Evolutionary conservation across 768 basidiomycete genomes (phyloP).

Genomic region (Strobilomyces confusus): DNA sequence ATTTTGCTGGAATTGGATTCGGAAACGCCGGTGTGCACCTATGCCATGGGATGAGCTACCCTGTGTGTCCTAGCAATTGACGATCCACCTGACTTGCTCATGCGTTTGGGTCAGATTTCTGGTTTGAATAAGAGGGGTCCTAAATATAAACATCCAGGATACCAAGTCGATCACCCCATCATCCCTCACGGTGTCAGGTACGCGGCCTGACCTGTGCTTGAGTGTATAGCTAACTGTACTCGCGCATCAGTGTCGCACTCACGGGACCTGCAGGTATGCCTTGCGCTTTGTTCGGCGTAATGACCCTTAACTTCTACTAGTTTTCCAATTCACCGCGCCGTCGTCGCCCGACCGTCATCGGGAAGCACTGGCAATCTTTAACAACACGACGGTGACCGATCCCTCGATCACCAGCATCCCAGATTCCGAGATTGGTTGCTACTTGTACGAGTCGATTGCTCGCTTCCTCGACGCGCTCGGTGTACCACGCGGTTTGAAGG

Average conservation of each 20-base stretch:
- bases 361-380: slow-evolving; percentile 83
- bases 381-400: slow-evolving; percentile 56
- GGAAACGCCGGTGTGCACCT: slow-evolving; percentile 92
- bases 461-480: slow-evolving; percentile 82
- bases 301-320: slow-evolving; percentile 32
- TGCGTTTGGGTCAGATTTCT: slow-evolving; percentile 57
- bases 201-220: not conserved
- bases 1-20: slow-evolving; percentile 96
- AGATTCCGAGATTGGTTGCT: slow-evolving; percentile 71
- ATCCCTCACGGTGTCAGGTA: slow-evolving; percentile 90
- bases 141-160: slow-evolving; percentile 88
- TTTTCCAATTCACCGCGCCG: slow-evolving; percentile 94
- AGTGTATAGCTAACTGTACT: not conserved
- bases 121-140: slow-evolving; percentile 93
- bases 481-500: slow-evolving; percentile 82
- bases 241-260: slow-evolving; percentile 62
- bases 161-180: slow-evolving; percentile 79
- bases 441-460: slow-evolving; percentile 83
- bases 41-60: slow-evolving; percentile 88
- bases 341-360: slow-evolving; percentile 91
- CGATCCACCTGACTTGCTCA: not conserved
- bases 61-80: slow-evolving; percentile 43
- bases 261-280: slow-evolving; percentile 77
- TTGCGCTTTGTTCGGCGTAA: slow-evolving; percentile 1
- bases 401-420: slow-evolving; percentile 69